Evolutionary conservation across 2,329 filamentous ascomycete genomes (phyloP).

Genomic region (Lachnellula hyalina): DNA sequence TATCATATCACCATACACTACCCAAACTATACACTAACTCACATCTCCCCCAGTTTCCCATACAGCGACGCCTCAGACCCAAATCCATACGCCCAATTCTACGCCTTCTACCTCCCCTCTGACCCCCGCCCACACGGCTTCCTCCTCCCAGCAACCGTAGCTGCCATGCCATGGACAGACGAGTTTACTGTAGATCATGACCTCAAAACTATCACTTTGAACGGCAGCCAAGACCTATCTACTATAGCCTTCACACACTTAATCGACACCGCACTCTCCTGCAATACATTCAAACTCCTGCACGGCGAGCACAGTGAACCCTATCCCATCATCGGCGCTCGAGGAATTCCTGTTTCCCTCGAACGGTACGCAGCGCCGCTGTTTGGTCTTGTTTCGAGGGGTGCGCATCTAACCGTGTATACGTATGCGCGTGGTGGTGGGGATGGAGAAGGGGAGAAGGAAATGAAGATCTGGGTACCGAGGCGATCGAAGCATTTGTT

Average conservation of each 20-base stretch:
- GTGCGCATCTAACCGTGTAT: constrained; percentile 63
- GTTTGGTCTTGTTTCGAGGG: constrained; percentile 63
- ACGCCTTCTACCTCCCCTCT: constrained; percentile 36
- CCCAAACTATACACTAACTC: background rate
- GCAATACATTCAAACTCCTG: constrained; percentile 34
- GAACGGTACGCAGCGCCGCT: constrained; percentile 34
- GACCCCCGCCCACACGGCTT: constrained; percentile 46
- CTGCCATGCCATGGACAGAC: constrained; percentile 43
- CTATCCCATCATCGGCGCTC: constrained; percentile 32
- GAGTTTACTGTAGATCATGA: constrained; percentile 34
- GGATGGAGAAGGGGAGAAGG: background rate
- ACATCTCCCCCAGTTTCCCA: constrained; percentile 7
- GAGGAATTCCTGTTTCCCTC: constrained; percentile 9
- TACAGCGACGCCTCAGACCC: constrained; percentile 9
- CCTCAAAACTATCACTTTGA: constrained; percentile 33
- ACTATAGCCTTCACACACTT: constrained; percentile 34
- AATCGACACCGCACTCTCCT: constrained; percentile 34
- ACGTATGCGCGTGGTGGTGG: constrained; percentile 31
- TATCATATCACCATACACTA: background rate
- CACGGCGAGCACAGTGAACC: constrained; percentile 38
- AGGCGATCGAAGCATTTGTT: constrained; percentile 59
- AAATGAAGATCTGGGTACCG: constrained; percentile 66
- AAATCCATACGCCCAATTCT: background rate
- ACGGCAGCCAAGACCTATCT: constrained; percentile 16
- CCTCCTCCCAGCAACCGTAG: constrained; percentile 41